Base-by-base conservation (phyloP, 805 yeast genomes). In the Candida gorgasii region DNA sequence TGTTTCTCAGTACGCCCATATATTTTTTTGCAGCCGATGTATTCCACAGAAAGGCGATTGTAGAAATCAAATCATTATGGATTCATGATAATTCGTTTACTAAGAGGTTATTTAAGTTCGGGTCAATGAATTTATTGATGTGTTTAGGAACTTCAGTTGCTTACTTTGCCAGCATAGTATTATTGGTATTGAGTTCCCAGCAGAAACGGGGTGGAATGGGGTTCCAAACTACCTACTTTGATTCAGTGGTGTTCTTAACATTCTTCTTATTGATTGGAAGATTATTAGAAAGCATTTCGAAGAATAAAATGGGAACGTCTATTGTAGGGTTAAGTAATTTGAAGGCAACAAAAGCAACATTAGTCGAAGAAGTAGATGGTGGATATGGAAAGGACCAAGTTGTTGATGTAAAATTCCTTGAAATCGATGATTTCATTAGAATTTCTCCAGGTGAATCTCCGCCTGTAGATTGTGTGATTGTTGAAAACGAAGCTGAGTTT, bases 121-220 rank as follows among this genome's bases (percentile, higher is more conserved):
- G 95, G 2, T 82, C 89, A 2, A 86, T 86, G 92, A 84, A 77
- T 55, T 58, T 85, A 48, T 71, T 86, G 49, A 81, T 86, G 83
- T 73, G 79, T 38, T 61, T 85, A 36, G 93, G 93, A 8, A 86
- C 92, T 0, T 63, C 85, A 0, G 80, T 86, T 16, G 79, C 92
- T 1, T 86, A 84, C 56, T 72, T 82, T 58, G 77, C 88, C 4
- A 81, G 88, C 54, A 71, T 86, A 30, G 80, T 76, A 0, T 61
- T 83, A 33, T 60, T 85, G 9, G 69, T 60, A 3, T 55, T 78
- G 26, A 73, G 76, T 29, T 75, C 82, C 0, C 62, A 51, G 33
- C 58, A 57, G 34, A 33, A 48, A 20, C 43, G 56, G 1, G 14
- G 52, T 3, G 37, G 49, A n/a, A 52, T 49, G 54, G 84, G 79